Conservation (phyloP, 805 yeast genomes). For the Metschnikowia kofuensis region DNA sequence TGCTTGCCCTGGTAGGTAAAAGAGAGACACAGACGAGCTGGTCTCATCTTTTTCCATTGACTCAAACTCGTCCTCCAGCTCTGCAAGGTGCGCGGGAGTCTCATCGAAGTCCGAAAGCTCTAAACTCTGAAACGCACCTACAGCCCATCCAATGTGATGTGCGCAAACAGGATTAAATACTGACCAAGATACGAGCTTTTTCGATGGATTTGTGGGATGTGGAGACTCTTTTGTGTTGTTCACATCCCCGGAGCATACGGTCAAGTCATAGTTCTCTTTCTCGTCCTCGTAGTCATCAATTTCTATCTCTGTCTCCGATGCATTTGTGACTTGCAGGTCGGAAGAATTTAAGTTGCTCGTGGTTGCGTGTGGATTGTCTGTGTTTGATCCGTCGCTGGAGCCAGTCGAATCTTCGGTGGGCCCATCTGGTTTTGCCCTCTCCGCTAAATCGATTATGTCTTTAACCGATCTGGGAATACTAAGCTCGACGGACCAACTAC, state of each 20-base stretch:
- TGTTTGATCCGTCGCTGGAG: not conserved
- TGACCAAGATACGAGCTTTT: constrained; percentile 71
- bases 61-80: constrained; percentile 28
- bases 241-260: constrained; percentile 70
- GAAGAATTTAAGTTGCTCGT: too few species aligned
- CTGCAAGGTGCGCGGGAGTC: constrained; percentile 26
- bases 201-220: constrained; percentile 70
- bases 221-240: constrained; percentile 65
- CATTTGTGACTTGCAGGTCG: not conserved
- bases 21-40: constrained; percentile 48
- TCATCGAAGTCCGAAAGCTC: constrained; percentile 46
- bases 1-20: constrained; percentile 58
- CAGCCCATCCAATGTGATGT: constrained; percentile 92
- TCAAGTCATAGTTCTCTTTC: constrained; percentile 48
- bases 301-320: constrained; percentile 7
- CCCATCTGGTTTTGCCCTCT: not conserved
- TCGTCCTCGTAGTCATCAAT: constrained; percentile 43
- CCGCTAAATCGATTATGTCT: constrained; percentile 43
- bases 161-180: constrained; percentile 84
- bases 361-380: not conserved
- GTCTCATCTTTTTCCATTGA: constrained; percentile 30
- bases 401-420: not conserved
- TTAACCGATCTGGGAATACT: constrained; percentile 76
- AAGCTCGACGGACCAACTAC: constrained; percentile 91
- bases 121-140: constrained; percentile 78